Base-by-base conservation (phyloP, 192 early-diverging fungal genomes). In the Mortierella antarctica region DNA sequence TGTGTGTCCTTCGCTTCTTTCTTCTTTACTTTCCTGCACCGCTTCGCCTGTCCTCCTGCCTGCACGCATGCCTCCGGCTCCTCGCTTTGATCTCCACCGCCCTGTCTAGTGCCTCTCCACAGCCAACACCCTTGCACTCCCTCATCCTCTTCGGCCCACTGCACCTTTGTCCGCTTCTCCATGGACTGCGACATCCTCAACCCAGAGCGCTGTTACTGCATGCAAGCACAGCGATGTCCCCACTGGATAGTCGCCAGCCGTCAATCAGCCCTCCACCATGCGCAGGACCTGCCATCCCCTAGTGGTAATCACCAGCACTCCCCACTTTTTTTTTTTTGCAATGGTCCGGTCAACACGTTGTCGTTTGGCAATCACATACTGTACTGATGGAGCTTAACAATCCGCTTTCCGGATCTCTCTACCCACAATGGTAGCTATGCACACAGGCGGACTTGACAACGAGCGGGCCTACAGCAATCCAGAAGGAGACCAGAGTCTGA, bases 161-260 rank as follows among this genome's bases (percentile, higher is more conserved):
- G 31, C 31, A 31, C 31, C 31, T 31, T 3, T 31, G 31, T 31
- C 31, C 31, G 31, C 31, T 31, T 3, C 31, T 31, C 31, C 31
- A 47, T 31, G 45, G 45, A 40, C 44, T 11, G 17, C 70, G 13
- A 62, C 59, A 17, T 23, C 40, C 52, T 7, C 21, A 56, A 65
- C 11, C 23, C 52, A 44, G 68, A 79, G 18, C 68, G 75, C 46
- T 79, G 75, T 46, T 79, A 79, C 47, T 79, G 75, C 53, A 56
- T 79, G 14, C 69, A 71, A 31, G 75, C 62, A 18, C 57, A 58
- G 8, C 40, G 44, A 6, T 79, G 75, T 49, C 75, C 68, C 1
- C 75, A 79, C 45, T 79, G 68, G 68, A 67, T 71, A 31, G 57
- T 58, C 14, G 42, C 68, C 44, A 65, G 45, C 31, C 65, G 45